phyloP scores from a whole-genome alignment of 768 basidiomycete genomes.

The Tricholoma sp. region DNA sequence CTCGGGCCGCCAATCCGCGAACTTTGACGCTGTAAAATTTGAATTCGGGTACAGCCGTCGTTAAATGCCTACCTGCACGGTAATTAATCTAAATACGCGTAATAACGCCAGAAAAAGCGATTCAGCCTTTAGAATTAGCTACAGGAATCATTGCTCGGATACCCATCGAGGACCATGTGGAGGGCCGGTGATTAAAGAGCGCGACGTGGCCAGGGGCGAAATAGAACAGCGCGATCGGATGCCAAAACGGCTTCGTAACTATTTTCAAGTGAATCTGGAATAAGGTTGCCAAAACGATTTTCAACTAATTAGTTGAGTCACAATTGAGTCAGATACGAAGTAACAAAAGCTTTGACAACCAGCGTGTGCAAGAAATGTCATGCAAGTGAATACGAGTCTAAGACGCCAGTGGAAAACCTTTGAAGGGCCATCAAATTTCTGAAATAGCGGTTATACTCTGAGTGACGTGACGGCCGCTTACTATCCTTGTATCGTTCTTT shows the following conservation, averaged over 20 bases:
- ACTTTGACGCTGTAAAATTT: background rate
- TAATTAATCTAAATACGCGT: background rate
- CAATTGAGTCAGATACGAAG: background rate
- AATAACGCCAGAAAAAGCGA: background rate
- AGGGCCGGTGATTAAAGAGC: background rate
- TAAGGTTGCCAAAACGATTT: background rate
- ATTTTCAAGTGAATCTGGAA: no score
- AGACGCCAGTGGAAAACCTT: background rate
- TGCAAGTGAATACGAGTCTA: background rate
- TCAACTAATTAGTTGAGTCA: background rate
- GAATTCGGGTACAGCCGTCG: background rate
- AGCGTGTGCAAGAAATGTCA: background rate
- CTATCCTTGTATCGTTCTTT: background rate
- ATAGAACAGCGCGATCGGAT: background rate
- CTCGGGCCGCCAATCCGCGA: background rate
- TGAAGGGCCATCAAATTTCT: constrained; percentile 2
- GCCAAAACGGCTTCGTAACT: no score
- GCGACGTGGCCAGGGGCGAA: background rate
- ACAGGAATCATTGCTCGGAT: background rate
- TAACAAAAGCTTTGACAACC: background rate
- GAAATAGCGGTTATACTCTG: background rate
- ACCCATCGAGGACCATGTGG: background rate
- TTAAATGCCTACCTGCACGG: background rate
- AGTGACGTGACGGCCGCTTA: background rate
- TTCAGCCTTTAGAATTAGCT: background rate